Evolutionary conservation across 1,284 basidiomycete species (phyloP), one percentile per base, ranked within the genome.

Genomic region (Fomitopsis schrenkii): DNA sequence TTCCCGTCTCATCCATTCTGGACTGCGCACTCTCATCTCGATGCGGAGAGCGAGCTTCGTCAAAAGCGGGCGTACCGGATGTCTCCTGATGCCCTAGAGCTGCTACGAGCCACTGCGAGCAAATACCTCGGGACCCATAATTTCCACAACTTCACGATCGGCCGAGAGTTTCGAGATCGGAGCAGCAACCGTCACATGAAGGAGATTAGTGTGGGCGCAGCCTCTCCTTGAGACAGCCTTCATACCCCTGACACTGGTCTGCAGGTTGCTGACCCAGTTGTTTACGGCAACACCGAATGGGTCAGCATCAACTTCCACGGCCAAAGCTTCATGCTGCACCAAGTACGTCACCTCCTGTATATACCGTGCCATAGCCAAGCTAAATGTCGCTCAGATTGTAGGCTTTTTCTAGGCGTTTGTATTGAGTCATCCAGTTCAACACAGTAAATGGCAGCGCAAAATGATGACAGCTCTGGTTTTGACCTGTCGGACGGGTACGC

Each of bases 301-400:
- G 87, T 99, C 56, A 92, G 90, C 56, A 89, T 99, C 38, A 82
- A 93, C 66, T 90, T 98, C 71, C 95, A 98, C 70, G 97, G 97
- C 0, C 97, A 99, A 75, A 96, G 94, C 68, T 99, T 99, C 75
- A 99, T 99, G 97, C 77, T 99, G 61, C 97, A 99, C 75, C 97
- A 99, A 79, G 90, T 90, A 67, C 58, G 78, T 58, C 36, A 10
- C 9, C 1, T 2, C 15, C n/a, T 22, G 6, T 6, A 22, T 17
- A 46, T 26, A 10, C 2, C 17, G 8, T 36, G 50, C 19, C 50
- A 40, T 38, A 33, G 12, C 26, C 4, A 45, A 2, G 19, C 35
- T 59, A 48, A 8, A 30, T 59, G 10, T 19, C 45, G 10, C 33
- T 14, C 58, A 76, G 73, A 73, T 74, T 61, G 68, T 75, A 53